phyloP scores from a whole-genome alignment of 805 yeast species.

The Metschnikowia lunata region DNA sequence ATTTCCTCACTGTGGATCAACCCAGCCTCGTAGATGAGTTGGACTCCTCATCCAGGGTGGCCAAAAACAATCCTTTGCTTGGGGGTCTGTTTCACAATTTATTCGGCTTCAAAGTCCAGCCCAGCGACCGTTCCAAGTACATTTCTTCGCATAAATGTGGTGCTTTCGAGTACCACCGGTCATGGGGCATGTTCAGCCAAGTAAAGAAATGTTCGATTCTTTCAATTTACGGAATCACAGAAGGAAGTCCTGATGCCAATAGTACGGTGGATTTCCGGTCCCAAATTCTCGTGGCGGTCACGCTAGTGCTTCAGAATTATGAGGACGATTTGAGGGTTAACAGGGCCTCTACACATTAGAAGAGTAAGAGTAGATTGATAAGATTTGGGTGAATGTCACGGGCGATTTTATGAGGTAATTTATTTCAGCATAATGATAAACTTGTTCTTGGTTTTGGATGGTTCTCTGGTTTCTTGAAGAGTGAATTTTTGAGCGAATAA shows the following conservation, averaged over 20 bases:
- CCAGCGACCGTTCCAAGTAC: slow-evolving; percentile 2
- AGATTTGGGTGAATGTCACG: no score
- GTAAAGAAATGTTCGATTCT: slow-evolving; percentile 5
- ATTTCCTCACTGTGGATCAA: slow-evolving; percentile 4
- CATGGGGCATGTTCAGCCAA: slow-evolving; percentile 7
- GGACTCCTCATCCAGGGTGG: slow-evolving; percentile 6
- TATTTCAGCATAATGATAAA: no score
- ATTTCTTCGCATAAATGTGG: slow-evolving; percentile 8
- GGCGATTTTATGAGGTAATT: no score
- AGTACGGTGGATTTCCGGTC: slow-evolving; percentile 6
- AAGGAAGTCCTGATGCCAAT: slow-evolving; percentile 6
- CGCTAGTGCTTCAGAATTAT: slow-evolving; percentile 5
- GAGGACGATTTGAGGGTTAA: slow-evolving; percentile 3
- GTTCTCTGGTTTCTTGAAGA: no score
- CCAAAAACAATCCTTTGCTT: slow-evolving; percentile 3
- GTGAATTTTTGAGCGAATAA: no score
- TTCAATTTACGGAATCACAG: slow-evolving; percentile 1
- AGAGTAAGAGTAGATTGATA: no score
- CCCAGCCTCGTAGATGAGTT: slow-evolving; percentile 9
- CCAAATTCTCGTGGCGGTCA: slow-evolving; percentile 6
- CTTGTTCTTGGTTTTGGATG: no score
- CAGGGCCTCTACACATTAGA: no score
- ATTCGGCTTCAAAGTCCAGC: background rate
- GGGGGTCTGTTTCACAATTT: slow-evolving; percentile 3
- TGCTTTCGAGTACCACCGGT: slow-evolving; percentile 5